A percentile compares a stretch with the other conserved stretches of the same genome.
Conservation (phyloP, 139 green algal species). For the Ettlia oleoabundans region DNA sequence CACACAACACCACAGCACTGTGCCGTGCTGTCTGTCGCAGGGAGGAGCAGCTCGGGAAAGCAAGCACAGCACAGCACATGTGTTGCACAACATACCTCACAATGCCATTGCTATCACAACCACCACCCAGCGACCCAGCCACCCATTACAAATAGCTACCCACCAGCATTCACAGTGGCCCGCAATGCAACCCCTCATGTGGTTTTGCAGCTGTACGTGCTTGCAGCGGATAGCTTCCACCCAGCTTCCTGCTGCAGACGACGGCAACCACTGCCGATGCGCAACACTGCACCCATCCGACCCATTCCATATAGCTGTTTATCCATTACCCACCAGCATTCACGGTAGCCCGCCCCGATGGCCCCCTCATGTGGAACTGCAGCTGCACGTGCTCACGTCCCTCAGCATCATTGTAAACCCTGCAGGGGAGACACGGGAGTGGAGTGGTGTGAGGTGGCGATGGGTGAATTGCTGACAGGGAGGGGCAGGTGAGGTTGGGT, state of each 20-base stretch:
- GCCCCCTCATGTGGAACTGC: slow-evolving; percentile 83
- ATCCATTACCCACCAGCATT: slow-evolving; percentile 45
- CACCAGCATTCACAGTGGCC: neutral
- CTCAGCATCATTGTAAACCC: slow-evolving; percentile 83
- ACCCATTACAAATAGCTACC: neutral
- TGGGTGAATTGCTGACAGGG: neutral
- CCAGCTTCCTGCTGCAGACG: too few species aligned
- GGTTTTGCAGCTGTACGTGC: too few species aligned
- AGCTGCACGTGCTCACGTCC: slow-evolving; percentile 89
- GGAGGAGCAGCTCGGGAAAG: neutral
- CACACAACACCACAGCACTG: too few species aligned
- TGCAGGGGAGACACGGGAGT: neutral
- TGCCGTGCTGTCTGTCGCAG: too few species aligned
- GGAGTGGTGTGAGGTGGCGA: neutral
- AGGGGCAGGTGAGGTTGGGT: neutral
- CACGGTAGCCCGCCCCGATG: slow-evolving; percentile 72
- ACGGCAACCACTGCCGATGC: neutral
- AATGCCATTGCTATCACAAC: neutral
- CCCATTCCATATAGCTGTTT: too few species aligned
- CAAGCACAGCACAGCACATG: neutral
- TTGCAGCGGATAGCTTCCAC: too few species aligned
- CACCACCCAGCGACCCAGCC: neutral
- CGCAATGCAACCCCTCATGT: too few species aligned
- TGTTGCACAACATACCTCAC: neutral
- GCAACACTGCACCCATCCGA: too few species aligned